These are phyloP conservation scores for Dryadomyces quercus-mongolicae DNA, from an alignment of 2,329 filamentous ascomycete genomes.

Conservation along the genomic window DNA sequence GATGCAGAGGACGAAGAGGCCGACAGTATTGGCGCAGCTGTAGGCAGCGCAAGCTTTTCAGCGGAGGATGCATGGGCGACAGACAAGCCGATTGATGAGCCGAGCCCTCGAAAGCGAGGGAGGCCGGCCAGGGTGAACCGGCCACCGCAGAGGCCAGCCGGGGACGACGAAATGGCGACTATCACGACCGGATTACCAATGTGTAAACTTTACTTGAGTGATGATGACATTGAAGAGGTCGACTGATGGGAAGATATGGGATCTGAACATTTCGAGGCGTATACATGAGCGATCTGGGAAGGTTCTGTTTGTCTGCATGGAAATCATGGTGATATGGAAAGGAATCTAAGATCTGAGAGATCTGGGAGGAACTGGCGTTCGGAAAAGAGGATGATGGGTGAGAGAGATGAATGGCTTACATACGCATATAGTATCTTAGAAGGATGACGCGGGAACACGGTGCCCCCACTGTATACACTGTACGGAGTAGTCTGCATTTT, in stretches of 20 bases:
- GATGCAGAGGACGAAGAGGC: slow-evolving; percentile 31
- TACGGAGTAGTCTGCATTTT: too few species aligned
- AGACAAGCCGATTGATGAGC: slow-evolving; percentile 44
- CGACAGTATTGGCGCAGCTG: slow-evolving; percentile 17
- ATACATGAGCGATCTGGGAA: background rate
- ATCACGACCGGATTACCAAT: slow-evolving; percentile 28
- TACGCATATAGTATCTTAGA: too few species aligned
- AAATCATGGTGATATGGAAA: too few species aligned
- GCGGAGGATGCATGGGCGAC: slow-evolving; percentile 46
- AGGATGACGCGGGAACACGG: too few species aligned
- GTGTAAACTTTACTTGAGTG: slow-evolving; percentile 60
- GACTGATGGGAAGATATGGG: slow-evolving; percentile 1
- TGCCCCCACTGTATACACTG: too few species aligned
- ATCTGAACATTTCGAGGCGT: background rate
- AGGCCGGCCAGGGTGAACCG: background rate
- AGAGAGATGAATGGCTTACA: too few species aligned
- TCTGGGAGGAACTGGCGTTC: too few species aligned
- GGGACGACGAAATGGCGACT: slow-evolving; percentile 18
- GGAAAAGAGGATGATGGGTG: too few species aligned
- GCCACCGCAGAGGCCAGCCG: slow-evolving; percentile 17
- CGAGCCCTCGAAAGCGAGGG: slow-evolving; percentile 31
- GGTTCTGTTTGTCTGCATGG: too few species aligned
- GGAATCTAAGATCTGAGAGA: too few species aligned
- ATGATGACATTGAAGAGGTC: slow-evolving; percentile 75
- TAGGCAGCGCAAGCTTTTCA: background rate